These are phyloP conservation scores for Thelonectria rubi DNA, from an alignment of 2,329 filamentous ascomycete species.

Conservation along the genomic window DNA sequence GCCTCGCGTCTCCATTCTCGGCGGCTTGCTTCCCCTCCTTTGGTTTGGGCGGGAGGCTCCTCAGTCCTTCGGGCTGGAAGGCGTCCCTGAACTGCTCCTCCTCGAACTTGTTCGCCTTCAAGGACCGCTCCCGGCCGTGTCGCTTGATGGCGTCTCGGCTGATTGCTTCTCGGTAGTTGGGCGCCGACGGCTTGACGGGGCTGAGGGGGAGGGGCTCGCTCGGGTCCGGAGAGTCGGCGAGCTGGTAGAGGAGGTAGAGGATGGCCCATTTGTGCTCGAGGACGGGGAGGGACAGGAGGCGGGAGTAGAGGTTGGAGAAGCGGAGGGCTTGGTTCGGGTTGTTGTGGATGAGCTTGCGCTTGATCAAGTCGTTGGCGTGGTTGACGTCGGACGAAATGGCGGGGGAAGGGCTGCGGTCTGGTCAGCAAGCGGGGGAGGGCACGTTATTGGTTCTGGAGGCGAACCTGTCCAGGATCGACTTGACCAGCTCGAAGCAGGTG, in stretches of 20 bases:
- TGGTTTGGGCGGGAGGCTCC: constrained; percentile 53
- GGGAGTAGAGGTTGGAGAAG: constrained; percentile 91
- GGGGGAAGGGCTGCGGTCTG: constrained; percentile 54
- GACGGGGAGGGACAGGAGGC: constrained; percentile 88
- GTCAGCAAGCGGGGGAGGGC: constrained; percentile 6
- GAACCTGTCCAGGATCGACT: constrained; percentile 62
- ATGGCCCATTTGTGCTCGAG: constrained; percentile 97
- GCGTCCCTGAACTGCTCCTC: constrained; percentile 62
- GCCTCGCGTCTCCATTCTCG: constrained; percentile 47
- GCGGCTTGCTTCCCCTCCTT: constrained; percentile 51
- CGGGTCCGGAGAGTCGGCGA: constrained; percentile 74
- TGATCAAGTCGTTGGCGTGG: constrained; percentile 92
- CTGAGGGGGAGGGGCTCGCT: constrained; percentile 60
- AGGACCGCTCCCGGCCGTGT: constrained; percentile 49
- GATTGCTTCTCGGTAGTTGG: constrained; percentile 51
- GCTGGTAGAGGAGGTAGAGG: constrained; percentile 85
- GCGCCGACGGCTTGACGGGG: constrained; percentile 51
- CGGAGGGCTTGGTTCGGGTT: constrained; percentile 81
- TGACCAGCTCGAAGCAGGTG: constrained; percentile 63
- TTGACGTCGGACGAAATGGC: constrained; percentile 78
- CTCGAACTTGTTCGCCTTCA: constrained; percentile 53
- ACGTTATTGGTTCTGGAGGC: constrained; percentile 22
- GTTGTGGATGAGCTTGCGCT: constrained; percentile 82
- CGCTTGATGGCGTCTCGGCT: constrained; percentile 49
- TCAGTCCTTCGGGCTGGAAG: constrained; percentile 63